Evolutionary conservation across 2,329 filamentous ascomycete genomes (phyloP).

Genomic region (Dothiorella sarmentorum): DNA sequence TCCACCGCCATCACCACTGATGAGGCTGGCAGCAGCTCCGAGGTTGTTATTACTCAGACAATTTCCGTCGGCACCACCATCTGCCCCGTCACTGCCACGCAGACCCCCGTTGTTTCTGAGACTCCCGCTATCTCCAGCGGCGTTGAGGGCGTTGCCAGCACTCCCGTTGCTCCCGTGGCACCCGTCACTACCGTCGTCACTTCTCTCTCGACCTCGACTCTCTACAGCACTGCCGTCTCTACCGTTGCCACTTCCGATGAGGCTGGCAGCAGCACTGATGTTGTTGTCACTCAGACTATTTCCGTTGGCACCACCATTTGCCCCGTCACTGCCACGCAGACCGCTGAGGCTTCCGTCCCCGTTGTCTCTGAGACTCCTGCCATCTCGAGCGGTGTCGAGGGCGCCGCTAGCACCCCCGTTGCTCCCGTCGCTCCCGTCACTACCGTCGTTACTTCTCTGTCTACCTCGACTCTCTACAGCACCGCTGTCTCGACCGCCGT

Average conservation of each 20-base stretch:
- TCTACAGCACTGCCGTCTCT: background rate
- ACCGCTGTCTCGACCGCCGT: background rate
- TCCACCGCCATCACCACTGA: background rate
- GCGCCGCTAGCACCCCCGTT: background rate
- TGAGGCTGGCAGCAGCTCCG: conserved; percentile 16
- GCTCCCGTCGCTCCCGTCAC: background rate
- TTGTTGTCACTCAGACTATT: conserved; percentile 17
- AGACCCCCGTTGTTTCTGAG: background rate
- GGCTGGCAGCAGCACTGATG: background rate
- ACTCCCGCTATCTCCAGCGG: background rate
- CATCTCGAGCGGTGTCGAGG: conserved; percentile 11
- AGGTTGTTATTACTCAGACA: conserved; percentile 10
- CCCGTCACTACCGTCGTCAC: background rate
- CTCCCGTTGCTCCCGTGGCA: background rate
- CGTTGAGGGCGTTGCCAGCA: background rate
- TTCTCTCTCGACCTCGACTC: background rate
- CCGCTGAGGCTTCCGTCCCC: background rate
- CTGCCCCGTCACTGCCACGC: conserved; percentile 23
- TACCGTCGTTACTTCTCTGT: background rate
- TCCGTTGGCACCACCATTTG: conserved; percentile 41
- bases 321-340: conserved; percentile 13
- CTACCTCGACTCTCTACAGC: background rate
- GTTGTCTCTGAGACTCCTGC: background rate
- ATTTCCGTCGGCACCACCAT: conserved; percentile 10
- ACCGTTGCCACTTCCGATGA: background rate